Base-by-base conservation (phyloP, 306 rosid genomes). In the Gillenia trifoliata region DNA sequence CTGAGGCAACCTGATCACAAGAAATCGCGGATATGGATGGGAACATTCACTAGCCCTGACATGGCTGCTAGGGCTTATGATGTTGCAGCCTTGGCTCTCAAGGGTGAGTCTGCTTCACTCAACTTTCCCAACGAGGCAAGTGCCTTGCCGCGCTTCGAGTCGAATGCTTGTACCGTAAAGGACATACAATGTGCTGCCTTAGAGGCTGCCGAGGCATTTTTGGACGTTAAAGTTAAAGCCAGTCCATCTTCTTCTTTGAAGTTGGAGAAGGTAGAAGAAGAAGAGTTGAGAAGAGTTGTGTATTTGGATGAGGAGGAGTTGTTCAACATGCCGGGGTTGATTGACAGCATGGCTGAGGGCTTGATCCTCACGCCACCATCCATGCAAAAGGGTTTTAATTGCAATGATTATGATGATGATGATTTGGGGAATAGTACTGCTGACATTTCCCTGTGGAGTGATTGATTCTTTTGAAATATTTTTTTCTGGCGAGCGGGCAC, bases 61-160 rank as follows among this genome's bases (percentile, higher is more conserved):
- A 87, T 84, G 94, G 97, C 93, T 12, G 97, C 97, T 17, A 56
- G 77, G 71, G 97, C 93, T 3, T 86, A 87, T 40, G 97, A 91
- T 30, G 90, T 84, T 3, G 97, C 92, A 0, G 91, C 88, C 2
- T 75, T 86, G 54, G 88, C 89, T 3, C 81, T 86, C 52, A 81
- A 31, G 28, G 94, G 97, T 0, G 86, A 87, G 3, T 4, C 64
- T 0, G 89, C 89, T 6, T 49, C 85, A 28, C 75, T 89, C 38
- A 91, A 89, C 17, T 89, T 91, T 11, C 92, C 97, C 0, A 47
- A 78, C 0, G 54, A 77, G 0, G 80, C 70, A 1, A 29, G 47
- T 22, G 72, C 52, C 0, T 20, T 83, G 54, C 86, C 85, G 0
- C 74, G 76, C 20, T 70, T 70, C 5, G 12, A 62, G 20, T 61